These are phyloP conservation scores for Sambucus nigra DNA, from an alignment of 129 eudicot genomes.

Conservation along the genomic window DNA sequence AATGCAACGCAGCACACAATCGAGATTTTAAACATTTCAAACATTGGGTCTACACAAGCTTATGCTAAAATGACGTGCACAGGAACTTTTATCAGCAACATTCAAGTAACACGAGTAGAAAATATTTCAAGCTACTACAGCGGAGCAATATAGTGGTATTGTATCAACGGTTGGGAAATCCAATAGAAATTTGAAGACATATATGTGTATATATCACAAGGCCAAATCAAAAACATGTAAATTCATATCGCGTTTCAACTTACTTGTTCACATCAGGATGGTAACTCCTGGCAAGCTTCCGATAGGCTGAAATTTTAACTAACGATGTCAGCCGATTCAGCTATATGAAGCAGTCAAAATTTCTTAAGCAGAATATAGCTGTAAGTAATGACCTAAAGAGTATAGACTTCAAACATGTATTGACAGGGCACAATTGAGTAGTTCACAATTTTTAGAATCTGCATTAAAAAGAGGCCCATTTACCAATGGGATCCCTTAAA, in stretches of 20 bases:
- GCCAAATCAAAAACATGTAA: conserved; percentile 4
- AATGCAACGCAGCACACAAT: too few relatives aligned
- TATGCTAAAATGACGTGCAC: too few relatives aligned
- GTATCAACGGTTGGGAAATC: not conserved
- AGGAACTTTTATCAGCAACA: too few relatives aligned
- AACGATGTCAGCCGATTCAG: not conserved
- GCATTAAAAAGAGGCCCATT: not conserved
- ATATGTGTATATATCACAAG: too few relatives aligned
- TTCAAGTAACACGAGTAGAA: too few relatives aligned
- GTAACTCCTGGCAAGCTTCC: conserved; percentile 92
- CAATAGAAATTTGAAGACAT: not conserved
- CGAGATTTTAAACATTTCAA: too few relatives aligned
- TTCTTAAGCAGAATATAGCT: conserved; percentile 8
- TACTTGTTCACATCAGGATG: conserved; percentile 99
- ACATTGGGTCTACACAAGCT: not conserved
- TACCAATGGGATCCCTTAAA: too few relatives aligned
- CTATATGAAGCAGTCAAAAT: not conserved
- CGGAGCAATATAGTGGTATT: too few relatives aligned
- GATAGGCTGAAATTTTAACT: conserved; percentile 53
- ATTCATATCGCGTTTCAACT: conserved; percentile 22
- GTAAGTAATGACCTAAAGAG: conserved; percentile 1
- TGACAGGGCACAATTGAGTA: too few relatives aligned
- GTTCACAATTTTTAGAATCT: not conserved
- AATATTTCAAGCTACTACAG: too few relatives aligned
- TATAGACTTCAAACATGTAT: not conserved